Evolutionary conservation across 805 yeast genomes (phyloP), one percentile per base, ranked within the genome.

Genomic region (Yamadazyma olivae): DNA sequence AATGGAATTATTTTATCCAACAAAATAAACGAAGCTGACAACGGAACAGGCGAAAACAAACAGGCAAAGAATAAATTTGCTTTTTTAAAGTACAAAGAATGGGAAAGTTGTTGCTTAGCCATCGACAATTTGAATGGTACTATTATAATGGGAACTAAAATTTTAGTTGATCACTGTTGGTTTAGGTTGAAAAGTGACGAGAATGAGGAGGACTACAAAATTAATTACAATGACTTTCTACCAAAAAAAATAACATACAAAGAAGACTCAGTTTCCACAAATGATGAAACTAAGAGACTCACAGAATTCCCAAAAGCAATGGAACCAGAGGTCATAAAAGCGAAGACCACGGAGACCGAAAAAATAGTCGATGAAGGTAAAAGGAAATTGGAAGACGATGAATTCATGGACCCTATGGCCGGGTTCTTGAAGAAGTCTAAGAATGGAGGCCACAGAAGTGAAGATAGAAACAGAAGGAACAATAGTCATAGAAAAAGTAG

Each of bases 111-210:
- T 14, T 74, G 87, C 0, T 64, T 91, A 18, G 96, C 97, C 0
- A 81, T 91, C 3, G 98, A 91, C 58, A 91, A 91, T 54, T 67
- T 91, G 44, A 86, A 87, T 53, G 95, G 96, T 1, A 57, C 66
- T 23, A 55, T 56, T 56, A 68, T 85, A 1, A 67, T 73, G 27
- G 86, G 81, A 7, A 49, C 54, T 30, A 55, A 51, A 12, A 48
- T 67, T 20, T 64, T 75, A 38, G 93, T 88, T 1, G 95, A 87
- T 51, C 95, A 87, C 63, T 75, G 80, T 3, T 68, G 74, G 40
- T 84, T 73, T 52, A 74, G 69, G 40, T 74, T 81, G 25, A 63
- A 71, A 45, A 72, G 70, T 10, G 76, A 70, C 6, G 79, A 78
- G 43, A 54, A 48, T 13, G 77, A 72, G 35, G 76, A 73, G 32